phyloP scores from a whole-genome alignment of 805 yeast species.

The Lachancea kluyveri region DNA sequence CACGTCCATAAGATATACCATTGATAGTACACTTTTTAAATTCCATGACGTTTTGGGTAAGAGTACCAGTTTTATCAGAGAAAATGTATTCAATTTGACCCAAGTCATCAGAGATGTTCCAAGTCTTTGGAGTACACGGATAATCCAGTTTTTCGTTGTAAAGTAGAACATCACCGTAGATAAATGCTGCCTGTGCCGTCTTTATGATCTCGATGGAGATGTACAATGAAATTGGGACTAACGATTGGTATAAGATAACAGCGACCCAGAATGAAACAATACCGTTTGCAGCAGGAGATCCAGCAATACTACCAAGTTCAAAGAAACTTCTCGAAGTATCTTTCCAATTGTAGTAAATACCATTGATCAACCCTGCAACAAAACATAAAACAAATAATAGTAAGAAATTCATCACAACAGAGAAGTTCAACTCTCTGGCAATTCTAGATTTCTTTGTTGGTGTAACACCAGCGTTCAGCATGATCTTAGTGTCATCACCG shows the following conservation, averaged over 20 bases:
- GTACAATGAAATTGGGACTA: slow-evolving; percentile 79
- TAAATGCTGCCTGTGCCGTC: slow-evolving; percentile 76
- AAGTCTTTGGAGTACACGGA: slow-evolving; percentile 78
- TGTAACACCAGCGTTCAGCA: slow-evolving; percentile 74
- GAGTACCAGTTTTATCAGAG: slow-evolving; percentile 80
- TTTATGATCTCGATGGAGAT: slow-evolving; percentile 78
- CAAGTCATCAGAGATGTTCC: slow-evolving; percentile 81
- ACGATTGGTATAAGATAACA: slow-evolving; percentile 66
- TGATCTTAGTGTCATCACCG: slow-evolving; percentile 74
- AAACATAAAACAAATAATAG: slow-evolving; percentile 63
- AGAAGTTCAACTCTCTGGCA: slow-evolving; percentile 62
- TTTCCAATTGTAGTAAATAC: slow-evolving; percentile 47
- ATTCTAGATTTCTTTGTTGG: slow-evolving; percentile 75
- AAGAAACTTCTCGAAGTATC: slow-evolving; percentile 52
- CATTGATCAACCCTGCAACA: slow-evolving; percentile 64
- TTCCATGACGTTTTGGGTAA: slow-evolving; percentile 82
- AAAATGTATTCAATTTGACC: slow-evolving; percentile 83
- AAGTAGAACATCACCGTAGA: slow-evolving; percentile 67
- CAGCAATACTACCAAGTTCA: slow-evolving; percentile 67
- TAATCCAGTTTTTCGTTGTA: slow-evolving; percentile 64
- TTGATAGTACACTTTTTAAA: slow-evolving; percentile 74
- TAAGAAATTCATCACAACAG: slow-evolving; percentile 61
- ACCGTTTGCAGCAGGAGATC: slow-evolving; percentile 62
- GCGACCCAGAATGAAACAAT: slow-evolving; percentile 69
- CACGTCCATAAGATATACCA: slow-evolving; percentile 68